Conservation (phyloP, 108 stramenopile species). For the Nitzschia palea region DNA sequence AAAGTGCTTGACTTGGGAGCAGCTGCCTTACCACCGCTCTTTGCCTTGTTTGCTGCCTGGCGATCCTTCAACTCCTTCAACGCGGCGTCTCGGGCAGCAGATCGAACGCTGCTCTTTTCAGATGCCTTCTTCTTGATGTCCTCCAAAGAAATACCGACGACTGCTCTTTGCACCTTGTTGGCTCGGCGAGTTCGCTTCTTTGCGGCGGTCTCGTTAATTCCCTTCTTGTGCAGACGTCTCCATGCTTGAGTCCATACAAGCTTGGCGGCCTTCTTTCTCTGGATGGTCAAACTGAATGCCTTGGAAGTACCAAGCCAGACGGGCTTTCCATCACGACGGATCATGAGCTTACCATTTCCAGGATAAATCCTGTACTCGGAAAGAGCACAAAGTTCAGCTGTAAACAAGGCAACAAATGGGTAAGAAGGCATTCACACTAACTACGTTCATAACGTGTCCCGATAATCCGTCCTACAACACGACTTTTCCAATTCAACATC, state of each 20-base stretch:
- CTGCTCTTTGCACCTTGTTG: slow-evolving; percentile 94
- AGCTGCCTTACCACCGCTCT: slow-evolving; percentile 48
- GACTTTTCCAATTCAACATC: too few relatives aligned
- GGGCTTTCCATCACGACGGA: slow-evolving; percentile 98
- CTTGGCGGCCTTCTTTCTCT: slow-evolving; percentile 99
- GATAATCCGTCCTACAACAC: too few relatives aligned
- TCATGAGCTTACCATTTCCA: slow-evolving; percentile 98
- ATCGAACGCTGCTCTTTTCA: slow-evolving; percentile 79
- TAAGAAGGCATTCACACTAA: too few relatives aligned
- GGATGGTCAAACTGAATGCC: slow-evolving; percentile 91
- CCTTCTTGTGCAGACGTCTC: slow-evolving; percentile 99
- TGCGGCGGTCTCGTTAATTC: slow-evolving; percentile 82
- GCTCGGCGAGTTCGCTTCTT: slow-evolving; percentile 92
- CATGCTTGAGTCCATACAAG: slow-evolving; percentile 99
- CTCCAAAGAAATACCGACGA: slow-evolving; percentile 96
- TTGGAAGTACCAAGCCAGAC: slow-evolving; percentile 94
- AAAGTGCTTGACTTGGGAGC: slow-evolving; percentile 38
- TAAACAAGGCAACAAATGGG: neutral
- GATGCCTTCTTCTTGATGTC: slow-evolving; percentile 96
- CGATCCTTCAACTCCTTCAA: slow-evolving; percentile 90
- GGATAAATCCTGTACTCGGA: slow-evolving; percentile 99
- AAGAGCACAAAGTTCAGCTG: slow-evolving; percentile 97
- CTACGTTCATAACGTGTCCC: too few relatives aligned
- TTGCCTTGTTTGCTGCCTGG: slow-evolving; percentile 80
- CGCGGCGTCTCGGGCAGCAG: slow-evolving; percentile 79